Evolutionary conservation across 1,284 basidiomycete genomes (phyloP), one percentile per base, ranked within the genome.

Genomic region (Pterulicium gracile): DNA sequence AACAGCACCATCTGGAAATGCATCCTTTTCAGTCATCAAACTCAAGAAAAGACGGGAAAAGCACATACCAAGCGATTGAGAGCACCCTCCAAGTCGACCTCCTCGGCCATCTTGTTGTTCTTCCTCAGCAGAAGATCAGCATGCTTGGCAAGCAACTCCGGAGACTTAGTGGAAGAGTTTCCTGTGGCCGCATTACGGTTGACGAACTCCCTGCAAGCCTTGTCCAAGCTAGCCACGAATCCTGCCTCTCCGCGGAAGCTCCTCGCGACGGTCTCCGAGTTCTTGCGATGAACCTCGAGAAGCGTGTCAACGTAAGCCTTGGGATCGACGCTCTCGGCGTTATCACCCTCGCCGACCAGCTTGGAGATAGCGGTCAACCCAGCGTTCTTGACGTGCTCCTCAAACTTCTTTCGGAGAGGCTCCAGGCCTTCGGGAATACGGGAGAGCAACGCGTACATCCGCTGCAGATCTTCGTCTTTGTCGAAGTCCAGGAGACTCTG

Each of bases 201-300:
- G 62, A 95, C 89, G 61, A 95, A 98, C 61, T 95, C 92, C 58
- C 92, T 75, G 67, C 95, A 98, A 7, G 96, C 96, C 73, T 93
- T 81, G 66, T 98, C 96, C 40, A 99, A 74, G 58, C 88, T 88
- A 0, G 93, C 94, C 35, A 92, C 88, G 64, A 98, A 98, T 1
- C 93, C 93, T 27, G 93, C 85, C 64, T 98, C 96, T 21, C 84
- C 86, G 55, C 86, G 82, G 76, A 98, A 98, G 52, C 90, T 91
- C 48, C 88, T 77, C 45, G 81, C 77, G 51, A 98, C 92, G 1
- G 91, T 90, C 56, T 92, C 88, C 50, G 85, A 81, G 65, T 93
- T 96, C 76, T 92, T 94, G 57, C 78, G 77, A 61, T 98, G 91
- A 3, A 98, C 91, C 47, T 88, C 83, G 22, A 99, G 70, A 42